Evolutionary conservation across 805 yeast species (phyloP).

Genomic region (Vanderwaltozyma yarrowii): DNA sequence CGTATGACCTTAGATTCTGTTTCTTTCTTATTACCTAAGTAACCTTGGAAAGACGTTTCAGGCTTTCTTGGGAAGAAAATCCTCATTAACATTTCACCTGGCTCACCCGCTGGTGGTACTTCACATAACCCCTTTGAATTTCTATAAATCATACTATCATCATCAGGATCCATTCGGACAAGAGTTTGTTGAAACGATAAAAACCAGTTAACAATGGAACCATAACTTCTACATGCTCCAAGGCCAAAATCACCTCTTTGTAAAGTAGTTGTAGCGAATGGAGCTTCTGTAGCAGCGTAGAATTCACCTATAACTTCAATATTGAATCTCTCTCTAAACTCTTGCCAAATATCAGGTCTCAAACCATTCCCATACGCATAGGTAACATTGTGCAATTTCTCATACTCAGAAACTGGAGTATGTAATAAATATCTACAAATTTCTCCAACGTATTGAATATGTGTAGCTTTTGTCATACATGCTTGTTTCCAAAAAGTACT

Average conservation of each 20-base stretch:
- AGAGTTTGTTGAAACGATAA: constrained; percentile 47
- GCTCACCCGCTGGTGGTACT: constrained; percentile 46
- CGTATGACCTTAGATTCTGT: constrained; percentile 64
- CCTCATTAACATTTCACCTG: constrained; percentile 82
- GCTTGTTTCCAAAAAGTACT: constrained; percentile 87
- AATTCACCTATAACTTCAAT: constrained; percentile 77
- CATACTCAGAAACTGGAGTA: constrained; percentile 56
- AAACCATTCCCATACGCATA: constrained; percentile 89
- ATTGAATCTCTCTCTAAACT: constrained; percentile 66
- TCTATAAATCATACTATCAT: constrained; percentile 60
- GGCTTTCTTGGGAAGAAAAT: constrained; percentile 53
- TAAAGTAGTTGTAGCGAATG: constrained; percentile 72
- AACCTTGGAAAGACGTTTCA: constrained; percentile 81
- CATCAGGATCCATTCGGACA: constrained; percentile 72
- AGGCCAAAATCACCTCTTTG: constrained; percentile 73
- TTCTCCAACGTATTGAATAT: constrained; percentile 90
- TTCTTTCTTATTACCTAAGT: constrained; percentile 68
- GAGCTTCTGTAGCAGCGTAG: constrained; percentile 89
- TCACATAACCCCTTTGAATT: constrained; percentile 58
- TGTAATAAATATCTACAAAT: constrained; percentile 78
- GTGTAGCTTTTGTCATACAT: constrained; percentile 57
- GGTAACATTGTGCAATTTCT: constrained; percentile 45
- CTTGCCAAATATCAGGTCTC: constrained; percentile 79
- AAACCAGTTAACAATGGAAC: constrained; percentile 43
- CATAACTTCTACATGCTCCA: constrained; percentile 83